A percentile compares a stretch with the other conserved stretches of the same genome.
phyloP scores from a whole-genome alignment of 2,329 filamentous ascomycete genomes.

The Dothidotthia symphoricarpi region DNA sequence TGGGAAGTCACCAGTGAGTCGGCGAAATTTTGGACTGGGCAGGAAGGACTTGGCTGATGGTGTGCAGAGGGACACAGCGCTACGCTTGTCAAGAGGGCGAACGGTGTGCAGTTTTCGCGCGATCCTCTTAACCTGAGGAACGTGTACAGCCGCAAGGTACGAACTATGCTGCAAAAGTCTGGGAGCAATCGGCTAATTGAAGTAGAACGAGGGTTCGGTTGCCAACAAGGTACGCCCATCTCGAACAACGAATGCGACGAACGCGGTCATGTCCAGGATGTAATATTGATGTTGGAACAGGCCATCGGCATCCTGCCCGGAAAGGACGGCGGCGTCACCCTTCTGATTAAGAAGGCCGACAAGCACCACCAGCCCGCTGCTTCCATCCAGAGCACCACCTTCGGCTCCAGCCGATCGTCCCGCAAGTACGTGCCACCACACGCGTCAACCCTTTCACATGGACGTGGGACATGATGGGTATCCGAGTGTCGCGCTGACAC shows the following conservation, averaged over 20 bases:
- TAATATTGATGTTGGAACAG: conserved; percentile 46
- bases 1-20: conserved; percentile 94
- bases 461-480: no score
- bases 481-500: neutral
- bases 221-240: conserved; percentile 75
- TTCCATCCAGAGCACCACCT: conserved; percentile 63
- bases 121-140: conserved; percentile 93
- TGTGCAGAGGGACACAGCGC: conserved; percentile 76
- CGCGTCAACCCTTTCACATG: neutral
- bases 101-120: conserved; percentile 85
- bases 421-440: conserved; percentile 66
- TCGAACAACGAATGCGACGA: conserved; percentile 10
- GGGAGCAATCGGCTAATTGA: conserved; percentile 22
- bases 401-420: conserved; percentile 68
- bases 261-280: neutral
- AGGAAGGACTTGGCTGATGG: conserved; percentile 11
- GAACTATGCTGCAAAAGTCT: conserved; percentile 10
- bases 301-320: conserved; percentile 75
- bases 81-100: conserved; percentile 88
- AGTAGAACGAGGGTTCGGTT: conserved; percentile 83
- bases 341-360: conserved; percentile 81
- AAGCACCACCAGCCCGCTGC: conserved; percentile 71
- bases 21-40: neutral
- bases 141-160: conserved; percentile 86
- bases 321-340: conserved; percentile 75